Base-by-base conservation (phyloP, 2,329 filamentous ascomycete species). In the Aotearoamyces nothofagi region DNA sequence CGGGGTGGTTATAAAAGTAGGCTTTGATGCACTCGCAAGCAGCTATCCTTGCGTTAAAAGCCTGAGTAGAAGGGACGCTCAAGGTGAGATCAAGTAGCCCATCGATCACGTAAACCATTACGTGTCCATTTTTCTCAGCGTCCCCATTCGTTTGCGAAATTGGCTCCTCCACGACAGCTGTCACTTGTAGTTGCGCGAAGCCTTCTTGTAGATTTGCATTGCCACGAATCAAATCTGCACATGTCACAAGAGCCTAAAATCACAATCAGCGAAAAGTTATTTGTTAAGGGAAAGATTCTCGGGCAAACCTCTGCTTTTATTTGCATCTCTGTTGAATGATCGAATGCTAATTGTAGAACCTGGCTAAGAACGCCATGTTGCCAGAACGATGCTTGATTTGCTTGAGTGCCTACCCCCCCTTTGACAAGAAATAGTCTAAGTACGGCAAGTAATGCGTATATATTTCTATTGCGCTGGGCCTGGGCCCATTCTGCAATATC, bases 21-120 rank as follows among this genome's bases (percentile, higher is more conserved):
- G 90, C 83, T 51, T 93, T 86, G 36, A 98, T 70, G 45, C 87
- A 92, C 43, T 87, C 78, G 49, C 80, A 90, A 13, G 82, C 84
- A 12, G 87, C 80, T 45, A 84, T 69, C 14, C 90, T 75, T 20
- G 87, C 62, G 51, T 92, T 78, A 40, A 93, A 79, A 19, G 79
- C 63, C 29, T 74, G 65, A 12, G 69, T 55, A 0, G 74, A 59
- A 16, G 76, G 65, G 13, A 78, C 60, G 32, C 74, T 74, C 6
- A 98, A 60, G 0, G 78, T 75, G 24, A 94, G 58, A 41, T 94
- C 83, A 26, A 98, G 61, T 11, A 98, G 61, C 2, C 82, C 90
- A 51, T 96, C 87, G 44, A 98, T 93, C 16, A 98, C 83, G 53
- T 92, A 93, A 17, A 87, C 72, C 19, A 8, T n/a, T 20, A n/a